Evolutionary conservation across 345 rosid genomes (phyloP).

Genomic region (Rhodomyrtus tomentosa): DNA sequence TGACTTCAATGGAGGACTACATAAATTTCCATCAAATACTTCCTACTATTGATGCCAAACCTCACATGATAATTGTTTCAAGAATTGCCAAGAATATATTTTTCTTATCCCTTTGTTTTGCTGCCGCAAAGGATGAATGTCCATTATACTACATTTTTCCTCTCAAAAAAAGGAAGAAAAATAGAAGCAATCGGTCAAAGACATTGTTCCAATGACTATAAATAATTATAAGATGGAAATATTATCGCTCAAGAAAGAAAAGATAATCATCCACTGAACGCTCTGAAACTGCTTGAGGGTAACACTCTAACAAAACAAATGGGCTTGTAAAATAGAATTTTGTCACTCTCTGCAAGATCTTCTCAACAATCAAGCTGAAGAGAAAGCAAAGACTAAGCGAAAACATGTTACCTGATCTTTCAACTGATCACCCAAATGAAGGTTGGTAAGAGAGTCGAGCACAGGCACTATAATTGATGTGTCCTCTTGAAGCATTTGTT

Average conservation of each 20-base stretch:
- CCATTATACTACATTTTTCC: neutral
- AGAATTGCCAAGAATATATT: neutral
- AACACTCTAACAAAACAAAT: neutral
- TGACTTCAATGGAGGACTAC: neutral
- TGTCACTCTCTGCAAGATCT: neutral
- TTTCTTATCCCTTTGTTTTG: neutral
- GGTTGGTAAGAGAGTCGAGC: constrained; percentile 67
- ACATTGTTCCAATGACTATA: neutral
- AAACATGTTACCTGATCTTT: constrained; percentile 49
- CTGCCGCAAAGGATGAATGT: neutral
- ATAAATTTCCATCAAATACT: neutral
- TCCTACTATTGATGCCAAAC: neutral
- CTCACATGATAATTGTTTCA: neutral
- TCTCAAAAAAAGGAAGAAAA: neutral
- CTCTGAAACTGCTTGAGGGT: neutral
- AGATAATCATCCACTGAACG: neutral
- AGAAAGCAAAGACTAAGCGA: neutral
- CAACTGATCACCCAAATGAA: constrained; percentile 52
- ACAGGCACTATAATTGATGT: constrained; percentile 54
- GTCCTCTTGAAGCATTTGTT: constrained; percentile 73
- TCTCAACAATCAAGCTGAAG: neutral
- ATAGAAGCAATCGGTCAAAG: neutral
- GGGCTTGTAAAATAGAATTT: neutral
- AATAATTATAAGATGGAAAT: neutral
- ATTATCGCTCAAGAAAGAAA: neutral